phyloP scores from a whole-genome alignment of 2,329 filamentous ascomycete species.

The Monosporascus ibericus region DNA sequence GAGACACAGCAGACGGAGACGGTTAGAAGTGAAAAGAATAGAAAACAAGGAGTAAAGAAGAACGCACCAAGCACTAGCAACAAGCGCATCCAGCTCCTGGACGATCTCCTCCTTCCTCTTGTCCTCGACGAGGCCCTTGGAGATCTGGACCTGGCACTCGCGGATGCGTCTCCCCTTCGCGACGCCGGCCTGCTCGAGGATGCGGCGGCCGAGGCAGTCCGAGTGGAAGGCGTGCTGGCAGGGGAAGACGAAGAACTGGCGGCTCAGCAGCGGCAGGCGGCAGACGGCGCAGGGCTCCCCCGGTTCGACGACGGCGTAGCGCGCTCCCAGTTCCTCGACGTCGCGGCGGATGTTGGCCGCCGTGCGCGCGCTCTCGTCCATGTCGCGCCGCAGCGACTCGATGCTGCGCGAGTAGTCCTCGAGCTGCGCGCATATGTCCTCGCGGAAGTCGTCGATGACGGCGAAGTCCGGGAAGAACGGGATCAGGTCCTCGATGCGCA shows the following conservation, averaged over 20 bases:
- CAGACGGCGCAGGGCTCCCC: constrained; percentile 93
- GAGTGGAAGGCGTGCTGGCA: constrained; percentile 98
- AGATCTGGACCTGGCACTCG: constrained; percentile 79
- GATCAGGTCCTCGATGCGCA: constrained; percentile 93
- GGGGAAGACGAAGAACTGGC: constrained; percentile 97
- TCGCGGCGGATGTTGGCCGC: constrained; percentile 87
- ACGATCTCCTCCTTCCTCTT: constrained; percentile 75
- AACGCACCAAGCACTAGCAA: constrained; percentile 79
- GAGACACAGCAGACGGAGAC: background rate
- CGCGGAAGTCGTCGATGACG: constrained; percentile 98
- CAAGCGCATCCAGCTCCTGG: constrained; percentile 82
- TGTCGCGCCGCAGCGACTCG: constrained; percentile 80
- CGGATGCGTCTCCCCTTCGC: constrained; percentile 73
- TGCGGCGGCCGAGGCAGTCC: constrained; percentile 82
- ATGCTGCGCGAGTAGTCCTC: constrained; percentile 93
- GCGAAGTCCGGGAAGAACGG: constrained; percentile 99
- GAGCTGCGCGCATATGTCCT: constrained; percentile 89
- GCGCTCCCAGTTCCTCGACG: constrained; percentile 75
- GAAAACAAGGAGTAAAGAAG: constrained; percentile 2
- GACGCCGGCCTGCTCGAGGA: constrained; percentile 73
- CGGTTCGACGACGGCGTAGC: constrained; percentile 94
- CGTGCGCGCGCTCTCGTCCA: constrained; percentile 89
- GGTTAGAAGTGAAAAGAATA: background rate
- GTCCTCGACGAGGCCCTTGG: constrained; percentile 65
- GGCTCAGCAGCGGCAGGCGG: constrained; percentile 73